Evolutionary conservation across 2,329 filamentous ascomycete species (phyloP), one percentile per base, ranked within the genome.

Genomic region (Aspergillus niger): DNA sequence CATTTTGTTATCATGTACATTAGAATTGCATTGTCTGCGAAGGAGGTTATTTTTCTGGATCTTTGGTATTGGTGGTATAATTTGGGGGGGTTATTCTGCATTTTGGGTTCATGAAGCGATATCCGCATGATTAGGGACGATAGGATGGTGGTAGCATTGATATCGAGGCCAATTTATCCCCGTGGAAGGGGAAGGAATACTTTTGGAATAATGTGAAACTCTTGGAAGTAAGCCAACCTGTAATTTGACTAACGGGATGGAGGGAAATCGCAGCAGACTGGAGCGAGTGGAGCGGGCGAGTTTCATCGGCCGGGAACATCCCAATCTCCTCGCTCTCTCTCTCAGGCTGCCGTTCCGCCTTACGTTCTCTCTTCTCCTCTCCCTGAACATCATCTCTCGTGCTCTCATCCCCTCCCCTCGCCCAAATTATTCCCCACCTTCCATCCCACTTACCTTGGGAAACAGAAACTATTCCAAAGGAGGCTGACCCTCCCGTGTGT

Each of bases 301-400:
- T 55, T 55, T 55, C 52, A 43, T 20, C 56, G 28, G 38, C 55
- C 52, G 38, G 49, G 50, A 55, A 54, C 50, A 51, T 58, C 50
- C 52, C 57, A 59, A 55, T 55, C 32, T 59, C 51, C 59, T 58
- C 15, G 17, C 17, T 22, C 28, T 22, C 10, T 30, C 28, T 22
- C 39, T 4, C 51, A 17, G 22, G 26, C 53, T 28, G 26, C 13
- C 53, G 36, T 26, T 32, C 39, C 53, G 53, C 39, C 53, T 55
- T 54, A 60, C 43, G 53, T 48, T 61, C 55, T 59, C 48, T 47
- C 59, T 57, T 47, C 54, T 36, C n/a, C 48, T 61, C 36, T 17
- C 43, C 44, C 26, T 13, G 32, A 36, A 36, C 32, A 36, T 36
- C 32, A 51, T 28, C 44, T 26, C 39, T 47, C 38, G 32, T 30